Percentiles rank a stretch among this genome's conserved stretches.
These are phyloP conservation scores for Infundibulicybe gibba DNA, from an alignment of 768 basidiomycete species.

Conservation along the genomic window DNA sequence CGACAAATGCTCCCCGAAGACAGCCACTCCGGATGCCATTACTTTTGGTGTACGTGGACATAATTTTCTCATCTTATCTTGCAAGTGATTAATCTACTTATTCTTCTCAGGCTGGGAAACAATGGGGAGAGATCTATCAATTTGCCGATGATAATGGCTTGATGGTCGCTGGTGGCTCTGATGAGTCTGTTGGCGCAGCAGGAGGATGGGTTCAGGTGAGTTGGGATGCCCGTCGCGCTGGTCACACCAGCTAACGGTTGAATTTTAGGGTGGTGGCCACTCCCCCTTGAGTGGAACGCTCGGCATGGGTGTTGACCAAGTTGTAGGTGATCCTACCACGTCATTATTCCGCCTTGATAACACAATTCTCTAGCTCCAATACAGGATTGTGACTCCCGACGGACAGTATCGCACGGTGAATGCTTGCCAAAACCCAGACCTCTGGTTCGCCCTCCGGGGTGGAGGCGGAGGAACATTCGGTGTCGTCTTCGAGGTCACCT, in stretches of 20 bases:
- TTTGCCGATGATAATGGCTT: constrained; percentile 42
- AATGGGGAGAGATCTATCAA: constrained; percentile 37
- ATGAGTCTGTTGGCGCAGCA: constrained; percentile 35
- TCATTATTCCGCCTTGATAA: constrained; percentile 16
- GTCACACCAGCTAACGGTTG: too few relatives aligned
- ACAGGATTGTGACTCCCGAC: constrained; percentile 35
- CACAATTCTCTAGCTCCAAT: constrained; percentile 33
- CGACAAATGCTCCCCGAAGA: constrained; percentile 24
- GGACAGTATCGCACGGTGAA: constrained; percentile 33
- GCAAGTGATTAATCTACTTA: too few relatives aligned
- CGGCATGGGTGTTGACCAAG: constrained; percentile 44
- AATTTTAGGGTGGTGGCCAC: constrained; percentile 47
- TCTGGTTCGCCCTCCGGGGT: constrained; percentile 48
- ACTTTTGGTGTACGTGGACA: too few relatives aligned
- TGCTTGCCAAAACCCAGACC: constrained; percentile 29
- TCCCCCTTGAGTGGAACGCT: constrained; percentile 37
- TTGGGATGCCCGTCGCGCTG: too few relatives aligned
- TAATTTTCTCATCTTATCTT: too few relatives aligned
- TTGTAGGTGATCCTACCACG: constrained; percentile 22
- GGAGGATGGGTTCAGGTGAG: constrained; percentile 41
- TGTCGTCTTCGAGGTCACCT: too few relatives aligned
- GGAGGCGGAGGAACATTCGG: constrained; percentile 39
- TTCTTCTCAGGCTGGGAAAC: constrained; percentile 36
- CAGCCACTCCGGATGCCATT: neutral
- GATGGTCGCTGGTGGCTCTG: constrained; percentile 38